A percentile compares a stretch with the other conserved stretches of the same genome.
Conservation (phyloP, 2,329 filamentous ascomycete genomes). For the Cryphonectria nitschkei region DNA sequence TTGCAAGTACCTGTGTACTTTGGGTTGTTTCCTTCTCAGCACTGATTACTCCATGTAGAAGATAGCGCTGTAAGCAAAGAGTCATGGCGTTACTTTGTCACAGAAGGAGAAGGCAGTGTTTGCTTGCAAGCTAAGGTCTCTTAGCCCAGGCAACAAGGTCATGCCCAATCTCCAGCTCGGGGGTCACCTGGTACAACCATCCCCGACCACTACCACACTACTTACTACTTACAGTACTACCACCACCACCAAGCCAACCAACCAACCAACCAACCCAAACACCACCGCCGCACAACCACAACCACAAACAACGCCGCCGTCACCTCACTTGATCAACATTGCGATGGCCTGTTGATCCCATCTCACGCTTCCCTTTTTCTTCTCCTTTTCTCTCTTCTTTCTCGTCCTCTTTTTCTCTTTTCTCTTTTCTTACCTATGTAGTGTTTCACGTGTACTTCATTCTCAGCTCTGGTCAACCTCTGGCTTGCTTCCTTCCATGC, state of each 20-base stretch:
- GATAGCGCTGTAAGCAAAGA: background rate
- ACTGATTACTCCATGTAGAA: too few relatives aligned
- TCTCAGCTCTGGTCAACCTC: background rate
- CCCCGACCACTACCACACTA: slow-evolving; percentile 1
- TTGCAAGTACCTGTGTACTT: too few relatives aligned
- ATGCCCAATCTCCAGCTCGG: slow-evolving; percentile 5
- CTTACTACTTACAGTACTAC: too few relatives aligned
- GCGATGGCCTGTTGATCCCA: slow-evolving; percentile 16
- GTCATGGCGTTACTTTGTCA: background rate
- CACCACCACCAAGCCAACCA: background rate
- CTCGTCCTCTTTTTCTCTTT: background rate
- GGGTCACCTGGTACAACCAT: slow-evolving; percentile 25
- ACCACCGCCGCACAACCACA: background rate
- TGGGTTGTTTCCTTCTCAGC: too few relatives aligned
- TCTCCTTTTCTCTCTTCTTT: background rate
- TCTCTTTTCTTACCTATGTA: background rate
- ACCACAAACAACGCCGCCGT: background rate
- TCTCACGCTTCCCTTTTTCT: slow-evolving; percentile 13
- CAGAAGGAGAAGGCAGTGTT: background rate
- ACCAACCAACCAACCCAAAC: background rate
- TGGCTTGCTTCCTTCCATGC: background rate
- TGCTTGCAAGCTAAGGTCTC: background rate
- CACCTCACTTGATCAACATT: slow-evolving; percentile 12
- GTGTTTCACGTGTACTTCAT: background rate
- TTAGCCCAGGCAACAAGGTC: slow-evolving; percentile 7